Percentiles rank a stretch among this genome's conserved stretches.
Conservation (phyloP, 805 yeast genomes). For the Candida peoriensis region DNA sequence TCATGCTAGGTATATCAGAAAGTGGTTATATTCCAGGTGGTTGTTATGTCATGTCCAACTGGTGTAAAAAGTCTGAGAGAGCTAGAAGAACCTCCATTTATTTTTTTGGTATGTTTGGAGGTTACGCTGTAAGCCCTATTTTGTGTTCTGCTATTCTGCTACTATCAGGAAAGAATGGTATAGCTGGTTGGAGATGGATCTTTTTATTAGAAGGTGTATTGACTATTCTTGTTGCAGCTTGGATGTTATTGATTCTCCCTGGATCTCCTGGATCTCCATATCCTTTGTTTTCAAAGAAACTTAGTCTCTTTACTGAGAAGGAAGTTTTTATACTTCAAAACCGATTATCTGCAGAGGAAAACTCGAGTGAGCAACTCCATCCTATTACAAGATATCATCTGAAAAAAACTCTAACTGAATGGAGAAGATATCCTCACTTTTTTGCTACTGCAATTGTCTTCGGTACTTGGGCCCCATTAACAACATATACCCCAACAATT, state of each 20-base stretch:
- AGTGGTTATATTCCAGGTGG: slow-evolving; percentile 58
- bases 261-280: slow-evolving; percentile 33
- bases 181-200: slow-evolving; percentile 58
- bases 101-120: slow-evolving; percentile 48
- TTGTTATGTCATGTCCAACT: slow-evolving; percentile 61
- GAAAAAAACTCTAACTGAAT: background rate
- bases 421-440: slow-evolving; percentile 3
- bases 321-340: slow-evolving; percentile 1
- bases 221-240: slow-evolving; percentile 46
- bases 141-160: slow-evolving; percentile 48
- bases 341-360: slow-evolving; percentile 1
- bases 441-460: slow-evolving; percentile 3
- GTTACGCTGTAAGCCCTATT: slow-evolving; percentile 38
- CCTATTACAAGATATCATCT: slow-evolving; percentile 1
- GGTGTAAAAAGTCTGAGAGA: slow-evolving; percentile 48
- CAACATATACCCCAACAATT: slow-evolving; percentile 4
- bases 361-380: slow-evolving; percentile 3
- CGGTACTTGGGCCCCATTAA: slow-evolving; percentile 5
- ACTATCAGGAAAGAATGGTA: slow-evolving; percentile 39
- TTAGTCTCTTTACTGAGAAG: background rate
- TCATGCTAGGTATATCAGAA: slow-evolving; percentile 47
- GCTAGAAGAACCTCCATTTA: slow-evolving; percentile 48
- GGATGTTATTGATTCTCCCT: slow-evolving; percentile 42
- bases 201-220: slow-evolving; percentile 56
- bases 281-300: slow-evolving; percentile 2